Percentiles rank a stretch among this genome's conserved stretches.
Conservation (phyloP, 1,284 basidiomycete genomes). For the Chondrostereum purpureum region DNA sequence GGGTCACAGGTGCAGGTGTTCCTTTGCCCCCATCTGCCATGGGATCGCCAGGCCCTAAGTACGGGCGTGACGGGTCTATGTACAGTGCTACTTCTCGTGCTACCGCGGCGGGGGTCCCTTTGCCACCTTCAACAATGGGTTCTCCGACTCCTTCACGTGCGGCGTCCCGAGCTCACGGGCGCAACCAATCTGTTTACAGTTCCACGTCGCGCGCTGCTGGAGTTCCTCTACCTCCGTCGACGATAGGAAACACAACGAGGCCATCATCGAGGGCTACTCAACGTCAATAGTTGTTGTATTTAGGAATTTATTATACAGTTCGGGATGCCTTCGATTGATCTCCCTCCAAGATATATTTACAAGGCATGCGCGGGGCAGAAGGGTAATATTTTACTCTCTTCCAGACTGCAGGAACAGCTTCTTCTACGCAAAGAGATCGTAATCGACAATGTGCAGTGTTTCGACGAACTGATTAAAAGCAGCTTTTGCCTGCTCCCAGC, state of each 20-base stretch:
- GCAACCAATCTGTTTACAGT: too few species aligned
- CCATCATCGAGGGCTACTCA: too few species aligned
- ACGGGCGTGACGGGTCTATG: neutral
- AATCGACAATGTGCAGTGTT: slow-evolving; percentile 68
- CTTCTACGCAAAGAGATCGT: slow-evolving; percentile 70
- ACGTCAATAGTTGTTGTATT: too few species aligned
- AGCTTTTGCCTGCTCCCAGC: slow-evolving; percentile 30
- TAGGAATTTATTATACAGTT: too few species aligned
- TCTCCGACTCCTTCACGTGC: neutral
- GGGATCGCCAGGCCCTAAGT: neutral
- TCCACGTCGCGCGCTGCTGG: too few species aligned
- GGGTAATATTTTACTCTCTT: neutral
- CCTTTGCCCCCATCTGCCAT: neutral
- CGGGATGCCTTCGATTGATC: too few species aligned
- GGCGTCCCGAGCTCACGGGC: too few species aligned
- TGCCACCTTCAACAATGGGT: neutral
- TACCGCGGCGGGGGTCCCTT: neutral
- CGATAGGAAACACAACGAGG: too few species aligned
- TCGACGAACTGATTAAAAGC: slow-evolving; percentile 54
- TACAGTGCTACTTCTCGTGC: neutral
- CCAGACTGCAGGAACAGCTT: slow-evolving; percentile 11
- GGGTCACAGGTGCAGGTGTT: neutral
- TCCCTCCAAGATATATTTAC: neutral
- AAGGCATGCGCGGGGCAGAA: neutral
- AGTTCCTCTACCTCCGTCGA: too few species aligned